Evolutionary conservation across 2,329 filamentous ascomycete genomes (phyloP), one percentile per base, ranked within the genome.

Genomic region (Myriosclerotinia curreyana): DNA sequence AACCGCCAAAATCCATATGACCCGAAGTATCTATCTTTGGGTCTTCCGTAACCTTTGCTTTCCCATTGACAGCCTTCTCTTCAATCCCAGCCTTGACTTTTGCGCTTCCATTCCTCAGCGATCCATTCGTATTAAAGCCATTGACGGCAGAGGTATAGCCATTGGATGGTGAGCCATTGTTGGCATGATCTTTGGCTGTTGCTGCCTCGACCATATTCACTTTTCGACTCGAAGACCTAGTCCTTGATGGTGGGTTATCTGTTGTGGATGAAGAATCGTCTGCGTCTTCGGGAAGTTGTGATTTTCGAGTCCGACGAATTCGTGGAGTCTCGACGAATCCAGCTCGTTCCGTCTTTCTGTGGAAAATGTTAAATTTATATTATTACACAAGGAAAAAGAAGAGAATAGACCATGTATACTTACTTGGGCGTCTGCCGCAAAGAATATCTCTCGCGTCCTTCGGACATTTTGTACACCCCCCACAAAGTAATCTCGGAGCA

Each of bases 1-100:
- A 87, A 65, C 95, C 95, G 68, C 94, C 94, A 74, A 98, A 99
- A 75, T 99, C 96, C 70, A 85, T 83, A 68, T 83, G 79, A 68
- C 83, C 85, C 1, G 84, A 86, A 72, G 82, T 79, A 77, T 89
- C 86, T 64, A 88, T 70, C 75, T 82, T 87, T 71, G 82, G 83
- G 71, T 89, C 85, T 71, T 81, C 79, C 53, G 83, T 85, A 28
- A 82, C 80, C 69, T 74, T 79, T 83, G 84, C 86, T 63, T 85
- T 85, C 70, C 87, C 85, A 31, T 82, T 71, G 9, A 73, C 60
- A 28, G 60, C 60, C 34, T 49, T 58, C 49, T 70, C 65, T 25
- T 61, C 25, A 34, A 51, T 31, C 12, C 64, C 64, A 49, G 50
- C 7, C 25, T 68, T 60, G 38, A 66, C 52, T 38, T 65, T 67